phyloP scores from a whole-genome alignment of 148 eudicot species.

The Rheum nobile region DNA sequence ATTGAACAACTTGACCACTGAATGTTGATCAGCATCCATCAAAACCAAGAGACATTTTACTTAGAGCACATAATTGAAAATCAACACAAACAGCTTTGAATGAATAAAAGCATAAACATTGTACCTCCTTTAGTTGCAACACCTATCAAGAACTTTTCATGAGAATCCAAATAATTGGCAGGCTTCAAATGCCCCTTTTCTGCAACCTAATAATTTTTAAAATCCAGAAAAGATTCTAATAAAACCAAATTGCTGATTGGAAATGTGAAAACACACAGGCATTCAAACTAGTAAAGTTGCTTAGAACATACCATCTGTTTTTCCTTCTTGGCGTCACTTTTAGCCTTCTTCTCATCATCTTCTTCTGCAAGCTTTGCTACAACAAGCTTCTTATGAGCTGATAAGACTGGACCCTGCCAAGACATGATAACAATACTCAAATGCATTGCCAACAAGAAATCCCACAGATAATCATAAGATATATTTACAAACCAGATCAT shows the following conservation, averaged over 20 bases:
- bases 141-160: constrained; percentile 75
- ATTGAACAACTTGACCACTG: constrained; percentile 94
- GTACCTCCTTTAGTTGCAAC: constrained; percentile 96
- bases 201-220: constrained; percentile 24
- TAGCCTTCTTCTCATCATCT: constrained; percentile 52
- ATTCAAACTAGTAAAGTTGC: neutral
- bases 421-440: constrained; percentile 10
- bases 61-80: neutral
- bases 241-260: neutral
- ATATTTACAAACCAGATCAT: constrained; percentile 20
- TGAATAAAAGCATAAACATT: neutral
- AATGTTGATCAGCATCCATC: constrained; percentile 18
- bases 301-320: constrained; percentile 42
- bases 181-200: constrained; percentile 86
- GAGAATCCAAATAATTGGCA: constrained; percentile 51
- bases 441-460: neutral
- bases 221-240: neutral
- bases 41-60: constrained; percentile 10
- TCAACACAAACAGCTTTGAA: neutral
- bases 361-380: constrained; percentile 89
- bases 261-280: neutral
- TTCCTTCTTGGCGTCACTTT: constrained; percentile 67
- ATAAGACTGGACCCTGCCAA: constrained; percentile 86
- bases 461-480: neutral
- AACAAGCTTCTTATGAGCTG: constrained; percentile 66